Evolutionary conservation across 495 filamentous ascomycete species (phyloP).

Genomic region (Staphylotrichum tortipilum): DNA sequence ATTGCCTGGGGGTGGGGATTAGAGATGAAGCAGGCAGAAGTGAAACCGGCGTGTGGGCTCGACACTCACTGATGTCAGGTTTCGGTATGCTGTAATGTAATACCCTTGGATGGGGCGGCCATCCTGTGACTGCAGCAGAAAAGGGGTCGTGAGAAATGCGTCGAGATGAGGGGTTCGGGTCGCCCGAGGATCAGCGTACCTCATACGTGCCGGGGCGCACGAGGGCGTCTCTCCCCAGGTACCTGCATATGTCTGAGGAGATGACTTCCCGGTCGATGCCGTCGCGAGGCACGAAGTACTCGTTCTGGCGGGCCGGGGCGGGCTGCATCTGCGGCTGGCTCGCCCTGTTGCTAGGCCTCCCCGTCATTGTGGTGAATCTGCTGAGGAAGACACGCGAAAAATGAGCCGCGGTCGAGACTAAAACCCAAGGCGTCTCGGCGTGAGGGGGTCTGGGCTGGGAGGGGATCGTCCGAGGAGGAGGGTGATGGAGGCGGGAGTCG

Average conservation of each 20-base stretch:
- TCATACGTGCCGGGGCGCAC: constrained; percentile 77
- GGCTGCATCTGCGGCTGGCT: constrained; percentile 28
- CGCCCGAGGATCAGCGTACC: constrained; percentile 39
- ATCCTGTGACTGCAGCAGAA: constrained; percentile 30
- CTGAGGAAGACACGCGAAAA: not conserved
- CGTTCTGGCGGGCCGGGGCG: constrained; percentile 53
- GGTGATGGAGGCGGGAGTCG: not conserved
- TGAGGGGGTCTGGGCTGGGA: too few species aligned
- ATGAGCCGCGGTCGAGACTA: too few species aligned
- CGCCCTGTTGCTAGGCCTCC: constrained; percentile 29
- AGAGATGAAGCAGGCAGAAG: not conserved
- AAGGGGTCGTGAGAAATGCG: not conserved
- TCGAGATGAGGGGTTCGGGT: constrained; percentile 3
- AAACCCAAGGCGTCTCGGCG: too few species aligned
- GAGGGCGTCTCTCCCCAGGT: constrained; percentile 83
- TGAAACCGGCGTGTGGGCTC: not conserved
- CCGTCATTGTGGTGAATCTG: constrained; percentile 15
- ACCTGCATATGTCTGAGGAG: constrained; percentile 89
- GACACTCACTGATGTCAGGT: constrained; percentile 69
- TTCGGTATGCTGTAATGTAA: constrained; percentile 81
- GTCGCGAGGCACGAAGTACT: constrained; percentile 81
- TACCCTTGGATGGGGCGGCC: constrained; percentile 61
- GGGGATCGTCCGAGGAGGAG: not conserved
- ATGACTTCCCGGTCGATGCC: constrained; percentile 92
- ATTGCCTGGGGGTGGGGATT: constrained; percentile 52